Base-by-base conservation (phyloP, 371 early-diverging fungal genomes). In the Amoeboaphelidium protococcarum region DNA sequence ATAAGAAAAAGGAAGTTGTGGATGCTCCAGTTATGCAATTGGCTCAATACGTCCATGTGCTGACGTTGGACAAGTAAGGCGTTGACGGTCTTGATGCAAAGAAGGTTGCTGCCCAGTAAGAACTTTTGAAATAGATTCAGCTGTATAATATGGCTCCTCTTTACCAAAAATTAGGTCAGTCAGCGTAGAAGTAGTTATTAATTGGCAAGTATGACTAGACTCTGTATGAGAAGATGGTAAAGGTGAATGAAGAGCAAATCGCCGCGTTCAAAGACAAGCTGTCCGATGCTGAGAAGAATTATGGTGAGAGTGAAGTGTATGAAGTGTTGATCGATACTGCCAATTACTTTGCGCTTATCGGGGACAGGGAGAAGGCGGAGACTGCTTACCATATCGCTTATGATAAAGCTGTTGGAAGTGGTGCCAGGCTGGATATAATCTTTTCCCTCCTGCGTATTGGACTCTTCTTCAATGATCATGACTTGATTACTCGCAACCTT, bases 311-410 rank as follows among this genome's bases (percentile, higher is more conserved):
- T 19, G 95, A 95, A 58, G 74, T 87, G 52, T 76, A 76, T 48
- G 90, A 91, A 50, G 77, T 83, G 20, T 62, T 88, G 51, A 70
- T 85, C 27, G 78, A 81, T n/a, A 82, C 82, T 51, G 97, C 97
- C 3, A 73, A 82, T 47, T 87, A 81, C 48, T 69, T 81, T 52
- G 74, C 91, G 22, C 71, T 78, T 56, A 96, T 89, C 56, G 94
- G 97, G 26, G 83, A 87, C 54, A 91, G 89, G 79, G 91, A 89
- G 43, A 71, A 74, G 54, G 89, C 94, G n/a, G 55, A 89, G 23
- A 55, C 66, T 19, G 81, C 81, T 3, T 91, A 81, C 66, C 70
- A 75, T 21, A 66, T 70, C 2, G 78, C 86, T 21, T 66, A 75
- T 45, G 80, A 80, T 26, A 83, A 83, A 62, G 77, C 82, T 2